phyloP scores from a whole-genome alignment of 2,329 filamentous ascomycete species.

The Aspergillus glaucus region DNA sequence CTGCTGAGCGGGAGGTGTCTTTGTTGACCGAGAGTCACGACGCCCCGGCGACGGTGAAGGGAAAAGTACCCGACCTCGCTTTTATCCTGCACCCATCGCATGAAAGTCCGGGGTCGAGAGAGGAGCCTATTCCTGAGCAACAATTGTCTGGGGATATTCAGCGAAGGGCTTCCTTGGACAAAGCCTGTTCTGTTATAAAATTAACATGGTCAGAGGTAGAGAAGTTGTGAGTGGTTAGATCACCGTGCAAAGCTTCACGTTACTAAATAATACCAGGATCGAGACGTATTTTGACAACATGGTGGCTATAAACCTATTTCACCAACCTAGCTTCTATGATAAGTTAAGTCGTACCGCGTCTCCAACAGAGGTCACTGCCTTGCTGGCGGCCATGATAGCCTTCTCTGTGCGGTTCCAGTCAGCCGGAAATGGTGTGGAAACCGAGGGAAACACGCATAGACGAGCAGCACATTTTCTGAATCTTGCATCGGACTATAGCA shows the following conservation, averaged over 20 bases:
- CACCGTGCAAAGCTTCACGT: not conserved
- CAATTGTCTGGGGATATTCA: not conserved
- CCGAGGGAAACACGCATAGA: not conserved
- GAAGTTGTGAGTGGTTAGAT: not conserved
- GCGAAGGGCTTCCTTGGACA: not conserved
- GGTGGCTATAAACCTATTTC: conserved; percentile 27
- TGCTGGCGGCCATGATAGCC: not conserved
- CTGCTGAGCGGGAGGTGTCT: not conserved
- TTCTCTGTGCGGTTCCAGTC: not conserved
- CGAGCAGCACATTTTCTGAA: not conserved
- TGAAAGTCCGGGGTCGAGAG: conserved; percentile 9
- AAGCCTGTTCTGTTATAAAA: not conserved
- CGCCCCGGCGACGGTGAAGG: not conserved
- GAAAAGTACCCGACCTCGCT: conserved; percentile 10
- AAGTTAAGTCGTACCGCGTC: conserved; percentile 9
- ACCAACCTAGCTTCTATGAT: conserved; percentile 19
- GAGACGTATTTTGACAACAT: conserved; percentile 22
- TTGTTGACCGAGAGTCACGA: not conserved
- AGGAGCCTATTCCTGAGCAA: not conserved
- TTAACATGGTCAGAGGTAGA: not conserved
- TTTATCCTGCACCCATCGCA: conserved; percentile 22
- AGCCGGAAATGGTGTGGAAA: not conserved
- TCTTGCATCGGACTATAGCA: conserved; percentile 5
- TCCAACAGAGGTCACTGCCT: not conserved
- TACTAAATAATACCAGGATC: not conserved